phyloP scores from a whole-genome alignment of 2,329 filamentous ascomycete species.

The Fusarium cyanostomum region DNA sequence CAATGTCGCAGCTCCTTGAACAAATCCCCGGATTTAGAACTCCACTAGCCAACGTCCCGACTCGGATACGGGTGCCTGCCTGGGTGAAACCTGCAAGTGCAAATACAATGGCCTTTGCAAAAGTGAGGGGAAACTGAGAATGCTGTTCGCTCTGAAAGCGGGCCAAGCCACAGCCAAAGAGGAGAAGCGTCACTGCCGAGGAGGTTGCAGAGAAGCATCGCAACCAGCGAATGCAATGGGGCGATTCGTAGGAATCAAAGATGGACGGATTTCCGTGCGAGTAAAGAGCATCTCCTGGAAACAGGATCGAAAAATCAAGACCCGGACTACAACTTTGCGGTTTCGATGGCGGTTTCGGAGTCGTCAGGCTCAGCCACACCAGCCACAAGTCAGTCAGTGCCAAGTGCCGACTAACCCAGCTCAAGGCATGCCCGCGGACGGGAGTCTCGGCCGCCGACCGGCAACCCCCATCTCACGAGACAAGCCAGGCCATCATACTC shows the following conservation, averaged over 20 bases:
- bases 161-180: background rate
- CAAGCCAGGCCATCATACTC: background rate
- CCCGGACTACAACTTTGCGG: too few species aligned
- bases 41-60: background rate
- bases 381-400: too few species aligned
- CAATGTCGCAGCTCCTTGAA: conserved; percentile 7
- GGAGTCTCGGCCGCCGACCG: conserved; percentile 8
- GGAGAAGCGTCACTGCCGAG: background rate
- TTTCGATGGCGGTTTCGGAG: too few species aligned
- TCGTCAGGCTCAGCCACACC: too few species aligned
- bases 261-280: too few species aligned
- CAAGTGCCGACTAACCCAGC: too few species aligned
- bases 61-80: background rate
- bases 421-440: too few species aligned
- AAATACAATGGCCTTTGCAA: background rate
- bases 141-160: background rate
- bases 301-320: too few species aligned
- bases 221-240: background rate
- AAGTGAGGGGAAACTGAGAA: background rate
- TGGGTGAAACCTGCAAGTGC: background rate
- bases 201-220: background rate
- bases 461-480: background rate
- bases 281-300: too few species aligned
- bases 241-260: too few species aligned
- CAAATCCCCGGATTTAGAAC: conserved; percentile 9